Conservation (phyloP, 176 grass and related monocot genomes). For the Eleusine coracana region DNA sequence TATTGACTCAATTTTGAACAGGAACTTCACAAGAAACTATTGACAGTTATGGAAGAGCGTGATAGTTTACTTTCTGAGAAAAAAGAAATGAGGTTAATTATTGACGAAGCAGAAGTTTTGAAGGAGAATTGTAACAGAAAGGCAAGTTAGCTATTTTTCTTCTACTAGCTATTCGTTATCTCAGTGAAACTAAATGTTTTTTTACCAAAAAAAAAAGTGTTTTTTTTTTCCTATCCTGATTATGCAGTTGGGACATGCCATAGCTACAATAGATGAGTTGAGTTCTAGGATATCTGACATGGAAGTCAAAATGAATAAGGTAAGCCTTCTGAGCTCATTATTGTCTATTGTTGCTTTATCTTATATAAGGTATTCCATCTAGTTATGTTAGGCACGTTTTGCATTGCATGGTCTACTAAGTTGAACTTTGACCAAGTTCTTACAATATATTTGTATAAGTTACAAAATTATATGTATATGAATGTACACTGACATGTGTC, state of each 20-base stretch:
- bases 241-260: constrained; percentile 65
- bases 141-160: constrained; percentile 49
- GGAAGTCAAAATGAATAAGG: constrained; percentile 68
- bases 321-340: constrained; percentile 37
- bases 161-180: constrained; percentile 17
- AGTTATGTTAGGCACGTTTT: background rate
- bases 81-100: constrained; percentile 45
- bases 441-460: too few species aligned
- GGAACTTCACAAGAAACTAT: constrained; percentile 62
- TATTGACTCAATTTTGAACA: constrained; percentile 46
- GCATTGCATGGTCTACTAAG: too few species aligned
- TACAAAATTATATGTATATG: too few species aligned
- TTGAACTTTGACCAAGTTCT: too few species aligned
- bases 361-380: background rate
- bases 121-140: constrained; percentile 57
- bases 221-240: background rate
- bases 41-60: constrained; percentile 56
- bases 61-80: constrained; percentile 57
- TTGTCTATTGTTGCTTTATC: background rate
- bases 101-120: constrained; percentile 59
- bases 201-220: background rate
- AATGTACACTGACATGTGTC: too few species aligned
- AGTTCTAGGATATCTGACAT: constrained; percentile 58
- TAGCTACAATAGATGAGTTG: constrained; percentile 58
- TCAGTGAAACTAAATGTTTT: constrained; percentile 11